Percentiles rank a stretch among this genome's conserved stretches.
These are phyloP conservation scores for Rhizophora mangle DNA, from an alignment of 345 rosid species.

Conservation along the genomic window DNA sequence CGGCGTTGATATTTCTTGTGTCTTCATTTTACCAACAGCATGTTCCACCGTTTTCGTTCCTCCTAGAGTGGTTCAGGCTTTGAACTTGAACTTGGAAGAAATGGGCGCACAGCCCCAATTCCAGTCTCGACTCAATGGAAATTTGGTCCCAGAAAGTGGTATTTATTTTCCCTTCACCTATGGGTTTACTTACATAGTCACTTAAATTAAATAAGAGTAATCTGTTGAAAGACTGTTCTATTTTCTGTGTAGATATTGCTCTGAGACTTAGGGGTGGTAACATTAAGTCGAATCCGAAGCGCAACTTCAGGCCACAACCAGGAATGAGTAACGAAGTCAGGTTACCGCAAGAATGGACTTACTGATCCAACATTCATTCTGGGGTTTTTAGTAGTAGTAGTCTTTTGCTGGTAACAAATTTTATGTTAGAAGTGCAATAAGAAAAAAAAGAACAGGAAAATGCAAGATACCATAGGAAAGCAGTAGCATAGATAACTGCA, in stretches of 20 bases:
- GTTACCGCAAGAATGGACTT: slow-evolving; percentile 76
- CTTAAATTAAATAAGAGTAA: background rate
- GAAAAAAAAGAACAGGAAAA: background rate
- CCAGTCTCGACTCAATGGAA: slow-evolving; percentile 31
- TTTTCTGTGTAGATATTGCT: slow-evolving; percentile 16
- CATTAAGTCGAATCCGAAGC: slow-evolving; percentile 22
- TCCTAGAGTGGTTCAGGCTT: slow-evolving; percentile 69
- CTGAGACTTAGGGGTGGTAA: slow-evolving; percentile 20
- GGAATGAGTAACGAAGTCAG: slow-evolving; percentile 33
- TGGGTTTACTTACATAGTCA: background rate
- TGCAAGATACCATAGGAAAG: background rate
- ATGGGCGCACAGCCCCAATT: slow-evolving; percentile 28
- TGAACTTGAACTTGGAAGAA: slow-evolving; percentile 55
- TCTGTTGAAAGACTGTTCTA: background rate
- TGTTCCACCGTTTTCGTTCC: slow-evolving; percentile 68
- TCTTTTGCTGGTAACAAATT: background rate
- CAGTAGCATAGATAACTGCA: background rate
- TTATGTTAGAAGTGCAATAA: background rate
- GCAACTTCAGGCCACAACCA: slow-evolving; percentile 27
- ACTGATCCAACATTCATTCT: slow-evolving; percentile 22
- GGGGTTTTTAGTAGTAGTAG: background rate
- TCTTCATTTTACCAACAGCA: slow-evolving; percentile 16
- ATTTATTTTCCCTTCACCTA: background rate
- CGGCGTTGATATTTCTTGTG: too few species aligned
- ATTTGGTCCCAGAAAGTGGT: slow-evolving; percentile 19